These are phyloP conservation scores for Scleroderma bovista DNA, from an alignment of 768 basidiomycete species.

Conservation along the genomic window DNA sequence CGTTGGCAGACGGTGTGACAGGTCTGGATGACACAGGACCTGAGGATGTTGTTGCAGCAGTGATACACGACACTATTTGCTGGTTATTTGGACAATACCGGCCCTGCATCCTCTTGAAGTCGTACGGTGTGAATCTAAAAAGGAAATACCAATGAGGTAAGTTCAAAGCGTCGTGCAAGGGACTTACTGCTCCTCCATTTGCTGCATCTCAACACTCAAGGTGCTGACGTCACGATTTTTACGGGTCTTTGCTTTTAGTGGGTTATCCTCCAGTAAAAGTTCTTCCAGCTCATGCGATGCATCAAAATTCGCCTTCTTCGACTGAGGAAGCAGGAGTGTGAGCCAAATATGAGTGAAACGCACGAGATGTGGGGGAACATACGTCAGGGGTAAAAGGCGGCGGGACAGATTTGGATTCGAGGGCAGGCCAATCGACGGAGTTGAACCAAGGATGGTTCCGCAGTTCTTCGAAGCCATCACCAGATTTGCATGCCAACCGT, in stretches of 20 bases:
- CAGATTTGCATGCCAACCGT: constrained; percentile 78
- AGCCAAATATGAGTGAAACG: constrained; percentile 7
- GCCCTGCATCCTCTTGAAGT: constrained; percentile 88
- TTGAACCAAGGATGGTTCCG: constrained; percentile 83
- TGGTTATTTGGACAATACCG: constrained; percentile 88
- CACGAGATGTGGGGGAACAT: constrained; percentile 23
- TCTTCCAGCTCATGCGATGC: constrained; percentile 98
- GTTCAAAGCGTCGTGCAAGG: neutral
- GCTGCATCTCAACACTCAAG: constrained; percentile 85
- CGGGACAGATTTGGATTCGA: constrained; percentile 67
- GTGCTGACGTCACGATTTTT: constrained; percentile 83
- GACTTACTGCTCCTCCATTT: constrained; percentile 96
- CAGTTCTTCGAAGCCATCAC: constrained; percentile 77
- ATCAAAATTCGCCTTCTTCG: constrained; percentile 99
- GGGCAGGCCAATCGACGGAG: constrained; percentile 81
- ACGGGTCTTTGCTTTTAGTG: constrained; percentile 88
- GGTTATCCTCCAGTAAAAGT: constrained; percentile 92
- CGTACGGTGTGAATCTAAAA: constrained; percentile 81
- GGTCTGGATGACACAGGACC: constrained; percentile 68
- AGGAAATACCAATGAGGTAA: constrained; percentile 5
- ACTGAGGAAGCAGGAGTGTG: constrained; percentile 43
- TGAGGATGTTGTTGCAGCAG: constrained; percentile 63
- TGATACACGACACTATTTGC: constrained; percentile 52
- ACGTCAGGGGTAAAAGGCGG: constrained; percentile 92
- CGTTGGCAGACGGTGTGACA: constrained; percentile 51